phyloP scores from a whole-genome alignment of 2,329 filamentous ascomycete genomes.

The Calonectria pseudoturangicola region DNA sequence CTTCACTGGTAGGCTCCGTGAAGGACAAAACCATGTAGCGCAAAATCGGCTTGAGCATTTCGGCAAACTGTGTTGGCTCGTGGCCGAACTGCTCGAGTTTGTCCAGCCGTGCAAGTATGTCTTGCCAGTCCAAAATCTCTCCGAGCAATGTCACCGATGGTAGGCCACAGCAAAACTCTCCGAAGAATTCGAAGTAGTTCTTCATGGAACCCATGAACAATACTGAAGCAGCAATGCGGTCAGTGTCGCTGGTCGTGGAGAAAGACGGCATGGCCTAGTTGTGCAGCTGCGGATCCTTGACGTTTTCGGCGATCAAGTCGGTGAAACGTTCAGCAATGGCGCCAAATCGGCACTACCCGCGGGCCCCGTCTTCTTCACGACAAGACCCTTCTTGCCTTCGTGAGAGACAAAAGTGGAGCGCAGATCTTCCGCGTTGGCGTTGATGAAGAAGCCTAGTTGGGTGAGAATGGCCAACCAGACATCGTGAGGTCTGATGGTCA shows the following conservation, averaged over 20 bases:
- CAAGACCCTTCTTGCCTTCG: conserved; percentile 54
- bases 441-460: conserved; percentile 68
- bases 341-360: conserved; percentile 43
- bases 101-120: conserved; percentile 58
- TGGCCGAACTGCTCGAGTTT: conserved; percentile 61
- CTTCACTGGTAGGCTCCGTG: conserved; percentile 48
- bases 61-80: conserved; percentile 58
- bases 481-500: conserved; percentile 70
- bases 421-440: conserved; percentile 66
- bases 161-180: conserved; percentile 64
- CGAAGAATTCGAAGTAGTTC: conserved; percentile 64
- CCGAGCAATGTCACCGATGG: conserved; percentile 72
- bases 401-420: conserved; percentile 65
- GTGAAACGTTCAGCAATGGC: conserved; percentile 62
- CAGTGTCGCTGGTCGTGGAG: conserved; percentile 67
- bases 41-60: conserved; percentile 62
- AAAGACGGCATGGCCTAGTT: conserved; percentile 72
- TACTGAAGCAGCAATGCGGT: conserved; percentile 65
- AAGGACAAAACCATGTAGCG: conserved; percentile 62
- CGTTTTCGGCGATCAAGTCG: conserved; percentile 61
- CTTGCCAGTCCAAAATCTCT: conserved; percentile 66
- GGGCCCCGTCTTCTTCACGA: background rate
- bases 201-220: conserved; percentile 72
- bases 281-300: conserved; percentile 63
- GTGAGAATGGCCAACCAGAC: conserved; percentile 71